Conservation (phyloP, 768 basidiomycete species). For the Suillus placidus region DNA sequence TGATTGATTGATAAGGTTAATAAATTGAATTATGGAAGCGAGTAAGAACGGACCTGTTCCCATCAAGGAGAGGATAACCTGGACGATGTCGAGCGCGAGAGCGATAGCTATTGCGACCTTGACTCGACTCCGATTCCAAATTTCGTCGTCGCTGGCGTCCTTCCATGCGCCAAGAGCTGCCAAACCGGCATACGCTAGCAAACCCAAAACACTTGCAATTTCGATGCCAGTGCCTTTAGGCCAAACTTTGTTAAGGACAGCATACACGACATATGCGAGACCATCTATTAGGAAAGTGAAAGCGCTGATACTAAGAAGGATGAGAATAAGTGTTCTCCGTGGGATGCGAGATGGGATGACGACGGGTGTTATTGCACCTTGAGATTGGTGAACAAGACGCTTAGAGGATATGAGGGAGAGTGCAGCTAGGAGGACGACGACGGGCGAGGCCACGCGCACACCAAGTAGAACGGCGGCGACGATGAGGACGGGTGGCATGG, state of each 20-base stretch:
- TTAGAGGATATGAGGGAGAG: conserved; percentile 60
- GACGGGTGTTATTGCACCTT: conserved; percentile 74
- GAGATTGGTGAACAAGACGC: conserved; percentile 44
- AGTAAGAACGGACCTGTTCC: conserved; percentile 38
- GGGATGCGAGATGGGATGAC: conserved; percentile 74
- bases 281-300: conserved; percentile 80
- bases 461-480: conserved; percentile 47
- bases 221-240: conserved; percentile 63
- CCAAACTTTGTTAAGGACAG: conserved; percentile 70
- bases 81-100: conserved; percentile 59
- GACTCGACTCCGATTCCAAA: conserved; percentile 66
- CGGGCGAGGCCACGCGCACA: conserved; percentile 69
- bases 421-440: conserved; percentile 61
- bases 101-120: conserved; percentile 56
- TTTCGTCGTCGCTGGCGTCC: conserved; percentile 67
- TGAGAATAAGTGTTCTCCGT: conserved; percentile 74
- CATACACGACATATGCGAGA: conserved; percentile 64
- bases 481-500: background rate
- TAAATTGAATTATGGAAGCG: conserved; percentile 15
- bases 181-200: conserved; percentile 70
- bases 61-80: conserved; percentile 46
- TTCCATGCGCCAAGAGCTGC: conserved; percentile 81
- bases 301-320: conserved; percentile 68
- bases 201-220: conserved; percentile 66
- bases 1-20: background rate